A percentile compares a stretch with the other conserved stretches of the same genome.
Evolutionary conservation across 441 rosid species (phyloP).

Genomic region (Brassica hybrid): DNA sequence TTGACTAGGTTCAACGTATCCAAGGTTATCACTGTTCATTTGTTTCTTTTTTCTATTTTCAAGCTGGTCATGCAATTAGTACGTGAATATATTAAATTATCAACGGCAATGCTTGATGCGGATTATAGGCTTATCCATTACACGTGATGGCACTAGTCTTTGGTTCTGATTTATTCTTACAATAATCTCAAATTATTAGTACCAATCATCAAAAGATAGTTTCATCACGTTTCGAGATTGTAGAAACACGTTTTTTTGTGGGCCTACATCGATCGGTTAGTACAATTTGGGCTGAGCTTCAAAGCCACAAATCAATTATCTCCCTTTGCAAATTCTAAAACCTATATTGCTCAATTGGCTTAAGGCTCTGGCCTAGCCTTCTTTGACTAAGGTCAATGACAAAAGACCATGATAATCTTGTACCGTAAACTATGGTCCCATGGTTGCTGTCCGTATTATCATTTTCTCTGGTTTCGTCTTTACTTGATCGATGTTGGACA

Average conservation of each 20-base stretch:
- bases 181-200: background rate
- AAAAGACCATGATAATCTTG: background rate
- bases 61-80: constrained; percentile 13
- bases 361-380: background rate
- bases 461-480: background rate
- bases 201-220: background rate
- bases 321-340: background rate
- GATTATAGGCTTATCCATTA: constrained; percentile 18
- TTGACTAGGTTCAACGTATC: constrained; percentile 28
- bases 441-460: background rate
- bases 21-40: constrained; percentile 7
- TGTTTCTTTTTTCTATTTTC: background rate
- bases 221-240: background rate
- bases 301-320: background rate
- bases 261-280: background rate
- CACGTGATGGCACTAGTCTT: constrained; percentile 27
- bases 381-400: background rate
- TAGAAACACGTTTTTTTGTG: background rate
- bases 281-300: background rate
- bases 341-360: background rate
- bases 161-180: background rate
- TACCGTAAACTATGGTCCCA: background rate
- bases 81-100: constrained; percentile 21
- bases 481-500: background rate
- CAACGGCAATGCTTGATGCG: constrained; percentile 3